phyloP scores from a whole-genome alignment of 2,329 filamentous ascomycete species.

The Colletotrichum navitas region DNA sequence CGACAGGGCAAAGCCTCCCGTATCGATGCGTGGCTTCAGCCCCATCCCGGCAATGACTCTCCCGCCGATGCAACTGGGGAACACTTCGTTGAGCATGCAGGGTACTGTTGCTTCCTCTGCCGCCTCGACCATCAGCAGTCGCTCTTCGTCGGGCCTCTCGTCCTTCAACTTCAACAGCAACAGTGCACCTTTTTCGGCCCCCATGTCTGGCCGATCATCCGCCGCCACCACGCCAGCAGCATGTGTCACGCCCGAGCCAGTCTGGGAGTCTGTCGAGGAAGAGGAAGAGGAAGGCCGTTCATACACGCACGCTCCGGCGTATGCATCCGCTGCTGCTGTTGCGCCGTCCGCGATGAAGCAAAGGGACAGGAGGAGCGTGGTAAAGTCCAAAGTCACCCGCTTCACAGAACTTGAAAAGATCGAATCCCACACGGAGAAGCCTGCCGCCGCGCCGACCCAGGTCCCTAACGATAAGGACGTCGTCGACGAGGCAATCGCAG shows the following conservation, averaged over 20 bases:
- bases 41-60: slow-evolving; percentile 43
- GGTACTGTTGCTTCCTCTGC: slow-evolving; percentile 31
- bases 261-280: slow-evolving; percentile 35
- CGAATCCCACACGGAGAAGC: slow-evolving; percentile 46
- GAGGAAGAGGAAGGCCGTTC: slow-evolving; percentile 24
- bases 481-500: slow-evolving; percentile 43
- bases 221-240: slow-evolving; percentile 39
- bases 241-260: slow-evolving; percentile 37
- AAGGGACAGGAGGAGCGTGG: slow-evolving; percentile 44
- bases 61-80: slow-evolving; percentile 33
- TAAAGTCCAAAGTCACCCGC: slow-evolving; percentile 46
- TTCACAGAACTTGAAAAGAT: slow-evolving; percentile 51
- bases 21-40: slow-evolving; percentile 49
- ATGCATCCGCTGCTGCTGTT: not conserved
- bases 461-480: slow-evolving; percentile 33
- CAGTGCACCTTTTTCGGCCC: slow-evolving; percentile 30
- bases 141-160: slow-evolving; percentile 31
- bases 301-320: slow-evolving; percentile 25
- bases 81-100: not conserved
- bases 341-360: slow-evolving; percentile 34
- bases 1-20: slow-evolving; percentile 45
- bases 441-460: slow-evolving; percentile 41
- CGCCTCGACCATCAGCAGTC: slow-evolving; percentile 34
- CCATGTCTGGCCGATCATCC: slow-evolving; percentile 39
- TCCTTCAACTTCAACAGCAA: slow-evolving; percentile 40